Base-by-base conservation (phyloP, 768 basidiomycete genomes). In the Phaeotremella skinneri region DNA sequence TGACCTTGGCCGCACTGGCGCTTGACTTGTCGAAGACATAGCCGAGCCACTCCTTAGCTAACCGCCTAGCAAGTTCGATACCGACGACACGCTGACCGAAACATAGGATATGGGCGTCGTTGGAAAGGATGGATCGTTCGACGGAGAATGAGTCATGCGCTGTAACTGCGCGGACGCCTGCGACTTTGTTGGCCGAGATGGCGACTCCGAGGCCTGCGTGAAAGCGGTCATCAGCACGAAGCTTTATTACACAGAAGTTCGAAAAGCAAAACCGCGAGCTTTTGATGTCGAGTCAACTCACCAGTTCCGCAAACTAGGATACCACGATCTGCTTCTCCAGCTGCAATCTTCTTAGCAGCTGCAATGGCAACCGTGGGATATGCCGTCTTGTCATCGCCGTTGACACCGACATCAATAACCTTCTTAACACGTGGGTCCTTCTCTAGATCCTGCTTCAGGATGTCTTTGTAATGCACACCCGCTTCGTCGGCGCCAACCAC, bases 271-370 rank as follows among this genome's bases (percentile, higher is more conserved):
- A 39, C 37, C 37, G 37, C 11, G 9, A 9, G n/a, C n/a, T 39
- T 39, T n/a, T 39, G n/a, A 39, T 39, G n/a, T 9, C 37, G 37
- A 39, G n/a, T 9, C 9, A 11, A 64, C 61, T 63, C 49, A 69
- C 72, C 72, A n/a, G 75, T 76, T 3, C 75, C 75, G 56, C 75
- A 76, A 49, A 76, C 66, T 55, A 76, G 59, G 30, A 76, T 57
- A 13, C 68, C 75, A 47, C 75, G 57, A 56, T 76, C 70, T 14
- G 70, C 73, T 52, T 74, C 66, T 25, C 72, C 73, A 47, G 37
- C 59, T 6, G 64, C 62, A 16, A 76, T 64, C 45, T 67, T 69
- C 60, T 60, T 60, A n/a, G 72, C 75, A 0, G 72, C 74, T 23
- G 66, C 72, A 21, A 76, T 70, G 7, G 66, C 75, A 23, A 73